These are phyloP conservation scores for Malus sylvestris DNA, from an alignment of 306 rosid genomes.

Conservation along the genomic window DNA sequence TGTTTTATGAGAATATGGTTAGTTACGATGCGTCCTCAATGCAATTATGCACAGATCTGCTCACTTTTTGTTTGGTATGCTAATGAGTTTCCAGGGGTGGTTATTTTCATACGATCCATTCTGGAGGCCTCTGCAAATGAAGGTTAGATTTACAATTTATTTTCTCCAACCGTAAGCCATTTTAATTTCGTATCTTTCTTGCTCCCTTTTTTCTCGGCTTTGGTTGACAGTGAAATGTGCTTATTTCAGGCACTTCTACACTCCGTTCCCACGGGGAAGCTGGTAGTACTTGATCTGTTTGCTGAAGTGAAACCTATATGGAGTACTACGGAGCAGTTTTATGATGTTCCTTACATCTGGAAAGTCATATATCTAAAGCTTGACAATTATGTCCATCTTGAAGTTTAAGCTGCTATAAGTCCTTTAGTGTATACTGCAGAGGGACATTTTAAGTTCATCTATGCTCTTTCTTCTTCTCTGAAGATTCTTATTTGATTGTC, in stretches of 20 bases:
- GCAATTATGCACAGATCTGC: not conserved
- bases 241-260: conserved; percentile 77
- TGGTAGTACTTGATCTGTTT: conserved; percentile 83
- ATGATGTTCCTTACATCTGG: conserved; percentile 90
- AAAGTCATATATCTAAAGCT: conserved; percentile 27
- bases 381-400: not conserved
- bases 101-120: conserved; percentile 85
- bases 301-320: conserved; percentile 93
- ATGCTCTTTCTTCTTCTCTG: no score
- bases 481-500: not conserved
- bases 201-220: not conserved
- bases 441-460: not conserved
- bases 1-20: not conserved
- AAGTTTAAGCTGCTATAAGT: not conserved
- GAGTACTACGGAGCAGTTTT: conserved; percentile 75
- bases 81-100: conserved; percentile 58
- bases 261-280: conserved; percentile 74
- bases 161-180: not conserved
- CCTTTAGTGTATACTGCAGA: not conserved
- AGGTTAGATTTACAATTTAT: conserved; percentile 33
- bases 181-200: not conserved
- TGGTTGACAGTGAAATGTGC: conserved; percentile 10
- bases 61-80: not conserved
- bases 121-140: conserved; percentile 96
- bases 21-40: not conserved